These are phyloP conservation scores for Globisporangium sylvaticum DNA, from an alignment of 352 stramenopile species.

Conservation along the genomic window DNA sequence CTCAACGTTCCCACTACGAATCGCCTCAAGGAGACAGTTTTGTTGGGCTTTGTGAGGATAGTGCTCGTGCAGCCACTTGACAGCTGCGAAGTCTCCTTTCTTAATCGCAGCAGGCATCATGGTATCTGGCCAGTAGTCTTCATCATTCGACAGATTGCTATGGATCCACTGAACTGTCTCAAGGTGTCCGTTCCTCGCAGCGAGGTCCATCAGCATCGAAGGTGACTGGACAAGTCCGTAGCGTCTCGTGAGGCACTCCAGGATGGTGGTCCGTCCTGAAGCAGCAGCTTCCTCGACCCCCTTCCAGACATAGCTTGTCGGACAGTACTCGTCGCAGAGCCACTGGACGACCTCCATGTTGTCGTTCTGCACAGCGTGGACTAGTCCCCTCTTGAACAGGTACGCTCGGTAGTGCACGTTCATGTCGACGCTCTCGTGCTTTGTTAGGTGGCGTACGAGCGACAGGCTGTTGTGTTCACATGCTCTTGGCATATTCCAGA, in stretches of 20 bases:
- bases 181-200: not conserved
- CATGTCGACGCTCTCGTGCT: not conserved
- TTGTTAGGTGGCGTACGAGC: not conserved
- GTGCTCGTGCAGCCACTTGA: not conserved
- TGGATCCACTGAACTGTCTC: not conserved
- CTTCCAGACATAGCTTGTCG: not conserved
- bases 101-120: too few species aligned
- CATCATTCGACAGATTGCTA: not conserved
- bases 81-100: not conserved
- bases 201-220: not conserved
- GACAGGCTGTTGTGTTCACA: not conserved
- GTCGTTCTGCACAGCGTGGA: not conserved
- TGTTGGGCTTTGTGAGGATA: too few species aligned
- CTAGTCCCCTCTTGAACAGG: not conserved
- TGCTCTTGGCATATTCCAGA: not conserved
- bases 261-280: not conserved
- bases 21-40: too few species aligned
- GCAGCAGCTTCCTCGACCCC: not conserved
- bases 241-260: not conserved
- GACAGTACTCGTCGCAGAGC: conserved; percentile 1
- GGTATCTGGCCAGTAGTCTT: not conserved
- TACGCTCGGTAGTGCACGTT: not conserved
- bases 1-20: not conserved
- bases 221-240: not conserved
- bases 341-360: not conserved